Conservation (phyloP, 352 stramenopile species). For the Phytophthora cactorum region DNA sequence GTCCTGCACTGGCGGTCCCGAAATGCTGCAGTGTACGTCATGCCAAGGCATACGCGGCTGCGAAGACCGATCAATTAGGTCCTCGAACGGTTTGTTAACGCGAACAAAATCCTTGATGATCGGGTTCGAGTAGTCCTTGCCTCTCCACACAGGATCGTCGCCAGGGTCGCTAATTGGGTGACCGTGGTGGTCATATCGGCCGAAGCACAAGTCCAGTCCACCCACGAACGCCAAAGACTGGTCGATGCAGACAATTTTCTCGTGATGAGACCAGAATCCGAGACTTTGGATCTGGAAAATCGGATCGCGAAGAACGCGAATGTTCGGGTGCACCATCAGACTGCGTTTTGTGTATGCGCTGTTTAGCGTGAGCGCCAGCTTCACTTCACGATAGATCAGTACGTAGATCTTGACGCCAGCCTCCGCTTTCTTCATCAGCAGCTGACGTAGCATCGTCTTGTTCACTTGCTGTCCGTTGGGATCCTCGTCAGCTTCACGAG, state of each 20-base stretch:
- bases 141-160: slow-evolving; percentile 71
- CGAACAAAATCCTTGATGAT: slow-evolving; percentile 91
- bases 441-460: slow-evolving; percentile 75
- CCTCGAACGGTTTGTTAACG: slow-evolving; percentile 85
- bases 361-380: slow-evolving; percentile 89
- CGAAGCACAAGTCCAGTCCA: slow-evolving; percentile 90
- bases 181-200: slow-evolving; percentile 84
- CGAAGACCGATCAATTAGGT: slow-evolving; percentile 78
- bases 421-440: slow-evolving; percentile 81
- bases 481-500: slow-evolving; percentile 34
- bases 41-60: slow-evolving; percentile 91
- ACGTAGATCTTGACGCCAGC: slow-evolving; percentile 91
- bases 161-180: slow-evolving; percentile 79
- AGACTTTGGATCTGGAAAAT: slow-evolving; percentile 92
- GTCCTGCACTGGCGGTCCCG: slow-evolving; percentile 81
- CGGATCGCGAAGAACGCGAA: slow-evolving; percentile 90
- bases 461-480: slow-evolving; percentile 51
- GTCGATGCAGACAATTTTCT: slow-evolving; percentile 94
- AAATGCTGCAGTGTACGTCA: slow-evolving; percentile 88
- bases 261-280: slow-evolving; percentile 93
- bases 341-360: slow-evolving; percentile 86
- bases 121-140: slow-evolving; percentile 91
- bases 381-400: slow-evolving; percentile 92
- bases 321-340: slow-evolving; percentile 85
- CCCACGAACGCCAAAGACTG: slow-evolving; percentile 84